Evolutionary conservation across 768 basidiomycete species (phyloP), one percentile per base, ranked within the genome.

Genomic region (Tephrocybe sp.): DNA sequence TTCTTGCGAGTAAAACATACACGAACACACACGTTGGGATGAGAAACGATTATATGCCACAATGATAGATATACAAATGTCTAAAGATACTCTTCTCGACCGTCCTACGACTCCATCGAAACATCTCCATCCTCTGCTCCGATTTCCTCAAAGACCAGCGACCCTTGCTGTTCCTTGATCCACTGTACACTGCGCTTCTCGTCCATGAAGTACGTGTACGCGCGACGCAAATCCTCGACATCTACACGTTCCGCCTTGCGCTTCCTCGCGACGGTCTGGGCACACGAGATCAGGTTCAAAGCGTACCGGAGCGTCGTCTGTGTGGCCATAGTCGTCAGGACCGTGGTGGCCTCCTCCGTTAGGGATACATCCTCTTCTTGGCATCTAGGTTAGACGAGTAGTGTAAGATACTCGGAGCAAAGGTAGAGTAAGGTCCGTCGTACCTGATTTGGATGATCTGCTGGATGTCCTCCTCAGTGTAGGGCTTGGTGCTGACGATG

Each of bases 311-410:
- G 76, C 0, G 94, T 97, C 5, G 96, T 95, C 57, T 93, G 83
- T 55, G 76, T 70, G 1, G 93, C 94, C 84, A 99, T 96, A 2
- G 85, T 80, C 2, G 93, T 90, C 28, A 99, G 74, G n/a, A 94
- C 86, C 26, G 79, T 77, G 36, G 83, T 66, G 1, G 94, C 93
- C 17, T 86, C 85, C 1, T 78, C 62, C 1, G 86, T 78, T 23
- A 99, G 77, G 25, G 83, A 81, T 12, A 97, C 94, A 61, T 98
- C 97, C 68, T 99, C 97, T 68, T 99, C 97, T 70, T 94, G 86
- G 59, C 90, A 91, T 50, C 90, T 93, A 20, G 28, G 17, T n/a
- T 36, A n/a, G 11, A n/a, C 36, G 15, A 37, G 41, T 20, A 28
- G 24, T 18, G 12, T 24, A 21, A 10, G 2, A 11, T 5, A 36